Percentiles rank a stretch among this genome's conserved stretches.
These are phyloP conservation scores for Begonia fuchsioides DNA, from an alignment of 306 rosid species.

Conservation along the genomic window DNA sequence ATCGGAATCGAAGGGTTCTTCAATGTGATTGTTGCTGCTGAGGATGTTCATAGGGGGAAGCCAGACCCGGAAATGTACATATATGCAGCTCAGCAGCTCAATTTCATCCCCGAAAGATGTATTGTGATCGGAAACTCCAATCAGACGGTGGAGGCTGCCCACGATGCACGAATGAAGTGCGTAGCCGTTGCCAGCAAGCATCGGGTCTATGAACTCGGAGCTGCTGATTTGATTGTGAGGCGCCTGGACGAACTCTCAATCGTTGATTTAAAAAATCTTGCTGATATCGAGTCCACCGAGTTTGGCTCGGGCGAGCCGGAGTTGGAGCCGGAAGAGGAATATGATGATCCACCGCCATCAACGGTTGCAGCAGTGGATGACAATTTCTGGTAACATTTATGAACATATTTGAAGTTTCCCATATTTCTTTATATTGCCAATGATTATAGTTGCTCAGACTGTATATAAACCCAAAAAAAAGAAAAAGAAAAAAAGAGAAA, in stretches of 20 bases:
- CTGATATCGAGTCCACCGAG: constrained; percentile 59
- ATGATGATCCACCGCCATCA: constrained; percentile 25
- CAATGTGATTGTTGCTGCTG: constrained; percentile 71
- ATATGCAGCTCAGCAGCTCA: constrained; percentile 75
- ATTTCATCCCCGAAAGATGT: constrained; percentile 84
- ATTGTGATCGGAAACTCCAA: constrained; percentile 95
- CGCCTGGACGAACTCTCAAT: constrained; percentile 68
- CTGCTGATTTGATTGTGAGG: constrained; percentile 88
- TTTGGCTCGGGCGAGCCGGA: constrained; percentile 57
- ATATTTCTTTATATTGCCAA: constrained; percentile 48
- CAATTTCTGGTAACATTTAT: constrained; percentile 47
- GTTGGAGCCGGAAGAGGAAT: constrained; percentile 62
- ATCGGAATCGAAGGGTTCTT: constrained; percentile 59
- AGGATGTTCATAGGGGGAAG: constrained; percentile 90
- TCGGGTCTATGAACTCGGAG: constrained; percentile 83
- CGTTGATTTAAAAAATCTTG: constrained; percentile 85
- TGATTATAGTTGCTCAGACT: constrained; percentile 25
- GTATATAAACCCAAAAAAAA: constrained; percentile 19
- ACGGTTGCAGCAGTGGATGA: constrained; percentile 38
- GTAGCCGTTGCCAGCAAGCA: constrained; percentile 97
- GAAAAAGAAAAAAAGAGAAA: constrained; percentile 15
- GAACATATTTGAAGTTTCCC: constrained; percentile 46
- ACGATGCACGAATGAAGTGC: constrained; percentile 89
- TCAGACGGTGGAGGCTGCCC: constrained; percentile 92
- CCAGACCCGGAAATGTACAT: constrained; percentile 96